Base-by-base conservation (phyloP, 352 stramenopile genomes). In the Phytopythium litorale region DNA sequence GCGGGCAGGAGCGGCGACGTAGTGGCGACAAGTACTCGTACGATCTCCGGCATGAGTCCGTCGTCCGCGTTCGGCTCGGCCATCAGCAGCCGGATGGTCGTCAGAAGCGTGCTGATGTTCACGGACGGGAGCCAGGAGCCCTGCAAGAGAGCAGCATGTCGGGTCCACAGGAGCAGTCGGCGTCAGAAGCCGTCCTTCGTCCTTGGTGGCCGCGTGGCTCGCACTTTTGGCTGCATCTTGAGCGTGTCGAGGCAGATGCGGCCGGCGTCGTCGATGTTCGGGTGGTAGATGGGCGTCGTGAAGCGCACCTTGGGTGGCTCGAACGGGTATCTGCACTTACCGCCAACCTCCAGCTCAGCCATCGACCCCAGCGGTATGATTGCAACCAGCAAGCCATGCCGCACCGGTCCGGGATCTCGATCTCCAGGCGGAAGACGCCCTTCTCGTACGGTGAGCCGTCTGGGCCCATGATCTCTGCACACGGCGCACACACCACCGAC, bases 41-140 rank as follows among this genome's bases (percentile, higher is more conserved):
- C 84, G 67, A 93, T 94, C 18, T 97, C 90, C 1, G 90, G 83
- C 86, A 97, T 96, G 51, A 97, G 70, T 1, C 90, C 88, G 58
- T 97, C 90, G 60, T 97, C 89, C 9, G 88, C 87, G 64, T 97
- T 97, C 11, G 90, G 89, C 61, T 96, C 87, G 13, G 81, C 87
- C 80, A 97, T 94, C n/a, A 97, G 75, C 62, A 97, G 65, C 7
- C 90, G 84, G 65, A 97, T 95, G 1, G 88, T 97, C 11, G 90
- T 96, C 28, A 97, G 68, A 58, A 97, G 66, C 19, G 89, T 97
- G 52, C 83, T 88, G 53, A 97, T 91, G 65, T 97, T 97, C 30
- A 97, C 90, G 1, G 87, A 96, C n/a, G 90, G 89, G 28, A 92
- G 74, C 90, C 90, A 97, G 25, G 88, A 96, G 12, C 90, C 90